Evolutionary conservation across 2,329 filamentous ascomycete genomes (phyloP), one percentile per base, ranked within the genome.

Genomic region (Ophiostoma piceae): DNA sequence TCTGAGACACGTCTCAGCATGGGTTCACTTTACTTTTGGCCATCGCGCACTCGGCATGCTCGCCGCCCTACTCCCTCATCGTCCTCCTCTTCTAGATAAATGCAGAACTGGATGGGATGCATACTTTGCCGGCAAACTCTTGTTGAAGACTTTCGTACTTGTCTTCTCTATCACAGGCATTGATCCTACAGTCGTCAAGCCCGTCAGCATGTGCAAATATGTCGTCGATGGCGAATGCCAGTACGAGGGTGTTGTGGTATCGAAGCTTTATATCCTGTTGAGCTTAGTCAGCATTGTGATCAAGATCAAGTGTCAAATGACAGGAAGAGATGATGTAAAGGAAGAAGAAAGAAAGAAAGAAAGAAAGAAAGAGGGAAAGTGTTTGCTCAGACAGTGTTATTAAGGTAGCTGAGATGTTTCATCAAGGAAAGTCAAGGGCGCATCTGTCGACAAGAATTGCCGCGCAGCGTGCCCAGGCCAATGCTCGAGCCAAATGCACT

Each of bases 401-500:
- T 81, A 90, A 97, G 94, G 94, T 98, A 98, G 94, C 94, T 92
- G 90, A 95, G 91, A 89, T 84, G 88, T 96, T 90, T 96, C 94
- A 97, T 97, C 94, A 97, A 87, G 87, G 94, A 96, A 90, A 87
- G 86, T 84, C 83, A 82, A 82, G 83, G 79, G 80, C 82, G 79
- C 74, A 77, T 82, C 81, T 82, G 82, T 82, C 81, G 84, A 71
- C 90, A 92, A 94, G 86, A 90, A 97, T 88, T 91, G 90, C 84
- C 81, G 57, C 84, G 84, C 83, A 83, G 81, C 80, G 77, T 80
- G 78, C 82, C 81, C 82, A 84, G 83, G 81, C 84, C 88, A 88
- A 93, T 96, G 86, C 94, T 98, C 94, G 92, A 98, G 94, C 94
- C 94, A 98, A 98, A 98, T 98, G 94, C 94, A 94, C 94, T 98